These are phyloP conservation scores for Schoenoplectus tabernaemontani DNA, from an alignment of 202 grass and related monocot species.

Conservation along the genomic window DNA sequence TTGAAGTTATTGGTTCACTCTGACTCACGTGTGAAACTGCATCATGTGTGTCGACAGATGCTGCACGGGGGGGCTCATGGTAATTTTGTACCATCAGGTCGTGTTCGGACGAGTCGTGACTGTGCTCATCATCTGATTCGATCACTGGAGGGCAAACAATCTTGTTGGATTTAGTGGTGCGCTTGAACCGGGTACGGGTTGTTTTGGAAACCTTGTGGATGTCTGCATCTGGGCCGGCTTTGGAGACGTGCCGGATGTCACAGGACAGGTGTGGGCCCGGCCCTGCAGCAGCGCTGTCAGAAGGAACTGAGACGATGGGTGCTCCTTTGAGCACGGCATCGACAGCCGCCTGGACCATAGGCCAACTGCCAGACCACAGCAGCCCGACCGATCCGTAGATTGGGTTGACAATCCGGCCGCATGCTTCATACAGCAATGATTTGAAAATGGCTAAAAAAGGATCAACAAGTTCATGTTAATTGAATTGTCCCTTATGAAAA, in stretches of 20 bases:
- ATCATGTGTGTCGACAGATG: slow-evolving; percentile 40
- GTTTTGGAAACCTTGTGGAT: slow-evolving; percentile 28
- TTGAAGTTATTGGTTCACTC: slow-evolving; percentile 29
- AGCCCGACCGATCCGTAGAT: slow-evolving; percentile 28
- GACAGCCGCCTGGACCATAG: slow-evolving; percentile 23
- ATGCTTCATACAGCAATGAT: slow-evolving; percentile 31
- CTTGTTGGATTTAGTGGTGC: not conserved
- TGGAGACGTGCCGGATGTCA: slow-evolving; percentile 45
- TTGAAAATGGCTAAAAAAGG: slow-evolving; percentile 24
- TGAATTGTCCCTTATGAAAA: not conserved
- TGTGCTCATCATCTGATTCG: not conserved
- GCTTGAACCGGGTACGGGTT: slow-evolving; percentile 42
- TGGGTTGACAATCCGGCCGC: slow-evolving; percentile 25
- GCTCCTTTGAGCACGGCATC: slow-evolving; percentile 30
- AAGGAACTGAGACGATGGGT: slow-evolving; percentile 28
- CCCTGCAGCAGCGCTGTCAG: slow-evolving; percentile 23
- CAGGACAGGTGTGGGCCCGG: slow-evolving; percentile 4
- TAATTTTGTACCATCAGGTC: not conserved
- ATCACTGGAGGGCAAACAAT: not conserved
- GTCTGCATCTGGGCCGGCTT: not conserved
- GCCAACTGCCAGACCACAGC: slow-evolving; percentile 20
- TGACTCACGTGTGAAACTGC: slow-evolving; percentile 59
- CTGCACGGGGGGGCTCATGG: not conserved
- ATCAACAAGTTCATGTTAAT: not conserved
- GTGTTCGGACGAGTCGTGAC: not conserved